Evolutionary conservation across 345 rosid genomes (phyloP).

Genomic region (Isatis tinctoria): DNA sequence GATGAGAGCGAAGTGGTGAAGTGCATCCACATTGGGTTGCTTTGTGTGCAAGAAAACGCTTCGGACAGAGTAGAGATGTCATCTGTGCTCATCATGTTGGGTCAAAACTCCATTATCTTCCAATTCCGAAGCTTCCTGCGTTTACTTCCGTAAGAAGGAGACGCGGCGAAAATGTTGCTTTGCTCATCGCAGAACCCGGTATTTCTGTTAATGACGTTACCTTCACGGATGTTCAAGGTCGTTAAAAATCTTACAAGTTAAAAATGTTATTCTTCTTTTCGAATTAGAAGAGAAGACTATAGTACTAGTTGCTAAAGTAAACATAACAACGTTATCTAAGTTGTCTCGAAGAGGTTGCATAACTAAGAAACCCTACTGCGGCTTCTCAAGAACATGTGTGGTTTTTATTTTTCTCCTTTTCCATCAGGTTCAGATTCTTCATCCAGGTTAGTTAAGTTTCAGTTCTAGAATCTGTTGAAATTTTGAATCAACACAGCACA

Average conservation of each 20-base stretch:
- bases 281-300: neutral
- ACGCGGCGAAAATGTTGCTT: neutral
- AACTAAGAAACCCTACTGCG: neutral
- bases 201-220: conserved; percentile 36
- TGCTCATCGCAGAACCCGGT: conserved; percentile 3
- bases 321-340: too few relatives aligned
- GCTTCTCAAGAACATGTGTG: neutral
- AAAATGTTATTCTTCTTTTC: neutral
- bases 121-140: conserved; percentile 52
- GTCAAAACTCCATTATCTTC: conserved; percentile 35
- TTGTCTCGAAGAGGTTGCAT: neutral
- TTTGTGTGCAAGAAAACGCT: conserved; percentile 54
- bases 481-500: neutral
- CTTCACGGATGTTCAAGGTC: conserved; percentile 28
- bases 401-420: neutral
- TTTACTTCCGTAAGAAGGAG: conserved; percentile 22
- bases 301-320: neutral
- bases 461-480: neutral
- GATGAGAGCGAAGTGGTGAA: conserved; percentile 33
- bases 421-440: conserved; percentile 3
- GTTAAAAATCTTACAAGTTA: conserved; percentile 22
- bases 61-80: conserved; percentile 59
- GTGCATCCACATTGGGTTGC: conserved; percentile 39
- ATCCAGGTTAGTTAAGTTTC: conserved; percentile 6
- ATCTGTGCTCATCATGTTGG: conserved; percentile 44